Conservation (phyloP, 108 stramenopile genomes). For the Hondaea fermentalgiana region DNA sequence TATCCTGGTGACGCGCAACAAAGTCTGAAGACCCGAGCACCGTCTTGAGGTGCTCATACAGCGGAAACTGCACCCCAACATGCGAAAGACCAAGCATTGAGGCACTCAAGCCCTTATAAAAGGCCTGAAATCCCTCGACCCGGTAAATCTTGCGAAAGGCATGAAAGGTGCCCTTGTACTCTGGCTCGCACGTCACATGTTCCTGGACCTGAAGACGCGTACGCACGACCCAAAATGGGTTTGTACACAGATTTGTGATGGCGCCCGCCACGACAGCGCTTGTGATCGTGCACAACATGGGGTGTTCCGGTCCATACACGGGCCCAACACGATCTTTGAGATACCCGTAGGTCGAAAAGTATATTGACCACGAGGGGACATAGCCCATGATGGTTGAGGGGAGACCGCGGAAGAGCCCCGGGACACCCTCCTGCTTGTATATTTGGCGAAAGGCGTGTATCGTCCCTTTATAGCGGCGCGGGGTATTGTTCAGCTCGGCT, state of each 20-base stretch:
- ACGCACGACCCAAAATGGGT: constrained; percentile 14
- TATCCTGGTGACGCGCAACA: background rate
- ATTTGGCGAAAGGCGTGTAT: background rate
- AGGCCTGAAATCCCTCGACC: constrained; percentile 14
- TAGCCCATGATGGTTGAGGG: constrained; percentile 1
- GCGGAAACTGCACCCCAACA: constrained; percentile 23
- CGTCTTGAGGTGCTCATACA: constrained; percentile 16
- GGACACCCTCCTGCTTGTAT: background rate
- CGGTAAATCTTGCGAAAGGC: constrained; percentile 16
- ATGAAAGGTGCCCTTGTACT: background rate
- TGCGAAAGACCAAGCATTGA: constrained; percentile 23
- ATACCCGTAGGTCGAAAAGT: background rate
- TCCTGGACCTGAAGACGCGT: constrained; percentile 4
- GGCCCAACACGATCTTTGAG: background rate
- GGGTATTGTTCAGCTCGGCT: background rate
- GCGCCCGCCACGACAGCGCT: background rate
- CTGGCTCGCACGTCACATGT: background rate
- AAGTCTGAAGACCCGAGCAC: background rate
- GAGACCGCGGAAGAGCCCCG: background rate
- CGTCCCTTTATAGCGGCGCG: background rate
- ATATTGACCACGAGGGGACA: constrained; percentile 8
- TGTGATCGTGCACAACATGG: background rate
- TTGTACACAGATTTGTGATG: background rate
- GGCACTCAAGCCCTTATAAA: constrained; percentile 25
- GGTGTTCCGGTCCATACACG: background rate